Conservation (phyloP, 2,329 filamentous ascomycete genomes). For the Paecilomyces dactylethromorphus region DNA sequence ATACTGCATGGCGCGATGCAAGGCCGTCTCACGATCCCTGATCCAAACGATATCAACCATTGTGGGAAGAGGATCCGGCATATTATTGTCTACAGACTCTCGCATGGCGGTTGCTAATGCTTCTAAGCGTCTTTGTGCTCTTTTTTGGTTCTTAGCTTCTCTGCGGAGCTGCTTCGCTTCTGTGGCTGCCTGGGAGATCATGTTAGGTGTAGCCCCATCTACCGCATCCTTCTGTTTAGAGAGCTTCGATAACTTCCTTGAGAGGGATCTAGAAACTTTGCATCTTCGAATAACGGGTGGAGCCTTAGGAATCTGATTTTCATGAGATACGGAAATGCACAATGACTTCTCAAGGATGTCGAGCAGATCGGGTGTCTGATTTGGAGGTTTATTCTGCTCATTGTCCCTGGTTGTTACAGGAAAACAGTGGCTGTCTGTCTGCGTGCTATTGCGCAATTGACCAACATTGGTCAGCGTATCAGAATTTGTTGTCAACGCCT, state of each 20-base stretch:
- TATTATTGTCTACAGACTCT: background rate
- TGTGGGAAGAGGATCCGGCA: background rate
- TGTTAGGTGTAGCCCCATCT: background rate
- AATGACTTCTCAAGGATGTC: background rate
- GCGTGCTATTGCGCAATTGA: background rate
- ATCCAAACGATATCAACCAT: background rate
- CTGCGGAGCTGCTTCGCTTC: background rate
- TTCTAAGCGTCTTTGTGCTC: background rate
- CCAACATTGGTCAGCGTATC: background rate
- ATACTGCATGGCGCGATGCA: background rate
- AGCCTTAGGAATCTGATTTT: background rate
- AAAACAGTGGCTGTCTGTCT: background rate
- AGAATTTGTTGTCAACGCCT: background rate
- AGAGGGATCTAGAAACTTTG: background rate
- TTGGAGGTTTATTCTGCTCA: background rate
- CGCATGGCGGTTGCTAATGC: background rate
- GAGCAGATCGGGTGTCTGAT: background rate
- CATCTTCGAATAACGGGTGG: background rate
- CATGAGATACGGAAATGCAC: background rate
- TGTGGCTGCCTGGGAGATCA: background rate
- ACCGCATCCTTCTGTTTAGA: background rate
- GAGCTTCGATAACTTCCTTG: background rate
- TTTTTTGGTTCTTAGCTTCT: background rate
- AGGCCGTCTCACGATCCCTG: background rate
- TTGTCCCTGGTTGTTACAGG: background rate